A percentile compares a stretch with the other conserved stretches of the same genome.
phyloP scores from a whole-genome alignment of 2,329 filamentous ascomycete genomes.

The Fusarium torulosum region DNA sequence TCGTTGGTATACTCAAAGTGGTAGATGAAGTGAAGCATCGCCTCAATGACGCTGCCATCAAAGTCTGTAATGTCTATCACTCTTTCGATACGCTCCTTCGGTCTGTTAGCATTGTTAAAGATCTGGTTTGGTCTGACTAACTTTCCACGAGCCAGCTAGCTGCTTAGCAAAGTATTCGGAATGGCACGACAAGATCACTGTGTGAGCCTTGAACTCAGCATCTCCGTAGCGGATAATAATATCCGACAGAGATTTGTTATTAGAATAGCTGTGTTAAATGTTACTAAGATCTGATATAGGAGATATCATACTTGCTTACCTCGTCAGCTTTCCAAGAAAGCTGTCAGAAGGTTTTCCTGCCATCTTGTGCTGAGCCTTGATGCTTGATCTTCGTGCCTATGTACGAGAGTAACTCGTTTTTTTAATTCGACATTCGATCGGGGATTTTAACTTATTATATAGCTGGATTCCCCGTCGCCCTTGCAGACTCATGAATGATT shows the following conservation, averaged over 20 bases:
- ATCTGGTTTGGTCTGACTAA: not conserved
- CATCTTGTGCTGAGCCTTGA: not conserved
- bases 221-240: not conserved
- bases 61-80: slow-evolving; percentile 11
- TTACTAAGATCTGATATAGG: not conserved
- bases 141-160: slow-evolving; percentile 18
- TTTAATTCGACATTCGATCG: too few relatives aligned
- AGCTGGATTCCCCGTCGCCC: too few relatives aligned
- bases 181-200: slow-evolving; percentile 10
- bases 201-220: slow-evolving; percentile 5
- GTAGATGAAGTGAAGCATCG: slow-evolving; percentile 25
- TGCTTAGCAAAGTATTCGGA: slow-evolving; percentile 1
- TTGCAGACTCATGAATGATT: too few relatives aligned
- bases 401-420: too few relatives aligned
- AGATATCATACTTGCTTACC: not conserved
- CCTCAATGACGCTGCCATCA: not conserved
- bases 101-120: not conserved
- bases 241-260: not conserved
- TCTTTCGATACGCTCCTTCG: slow-evolving; percentile 11
- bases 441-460: too few relatives aligned
- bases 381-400: not conserved
- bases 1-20: slow-evolving; percentile 2
- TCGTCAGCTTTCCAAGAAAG: not conserved
- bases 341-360: not conserved
- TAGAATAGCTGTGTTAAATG: not conserved